Base-by-base conservation (phyloP, 2,329 filamentous ascomycete genomes). In the Penicillium expansum region DNA sequence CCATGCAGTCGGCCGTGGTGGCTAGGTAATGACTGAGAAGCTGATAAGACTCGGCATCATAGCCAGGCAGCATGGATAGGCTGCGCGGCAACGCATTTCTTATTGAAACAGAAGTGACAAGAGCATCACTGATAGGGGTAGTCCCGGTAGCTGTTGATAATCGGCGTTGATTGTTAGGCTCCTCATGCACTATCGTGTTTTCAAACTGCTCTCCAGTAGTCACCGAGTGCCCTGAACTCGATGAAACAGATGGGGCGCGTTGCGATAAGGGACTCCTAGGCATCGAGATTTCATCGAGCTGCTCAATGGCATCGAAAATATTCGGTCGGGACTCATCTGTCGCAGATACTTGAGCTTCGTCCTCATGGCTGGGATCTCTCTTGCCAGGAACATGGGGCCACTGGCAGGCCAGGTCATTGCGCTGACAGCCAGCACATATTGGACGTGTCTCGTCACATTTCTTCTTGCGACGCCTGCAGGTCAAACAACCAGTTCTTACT, bases 1-100 rank as follows among this genome's bases (percentile, higher is more conserved):
- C 77, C 77, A 80, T 80, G 49, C 76, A 79, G 42, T 75, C 74
- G 16, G 77, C 74, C 0, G 78, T 80, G 1, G 75, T 76, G 1
- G 70, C 65, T 6, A 80, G 60, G 58, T 80, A 81, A 63, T 80
- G 79, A 53, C 74, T 76, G 10, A 81, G 69, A 5, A 80, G 70
- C 45, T 79, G 60, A 38, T 67, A 71, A 3, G 67, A 68, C 20
- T 71, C 69, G 0, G 62, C 56, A 29, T 68, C 63, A 35, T 69
- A 68, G 3, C 68, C 67, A 1, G 69, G 68, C 9, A 71, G 52
- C 65, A 71, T 65, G 3, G 69, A 71, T 38, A 71, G 48, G 16
- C 61, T 66, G 11, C 66, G 59, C 0, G 67, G 65, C 9, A 70
- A 53, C 4, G 67, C 54, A 50, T 62, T 59, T 7, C 62, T 65